Evolutionary conservation across 2,329 filamentous ascomycete genomes (phyloP), one percentile per base, ranked within the genome.

Genomic region (Emergomyces orientalis): DNA sequence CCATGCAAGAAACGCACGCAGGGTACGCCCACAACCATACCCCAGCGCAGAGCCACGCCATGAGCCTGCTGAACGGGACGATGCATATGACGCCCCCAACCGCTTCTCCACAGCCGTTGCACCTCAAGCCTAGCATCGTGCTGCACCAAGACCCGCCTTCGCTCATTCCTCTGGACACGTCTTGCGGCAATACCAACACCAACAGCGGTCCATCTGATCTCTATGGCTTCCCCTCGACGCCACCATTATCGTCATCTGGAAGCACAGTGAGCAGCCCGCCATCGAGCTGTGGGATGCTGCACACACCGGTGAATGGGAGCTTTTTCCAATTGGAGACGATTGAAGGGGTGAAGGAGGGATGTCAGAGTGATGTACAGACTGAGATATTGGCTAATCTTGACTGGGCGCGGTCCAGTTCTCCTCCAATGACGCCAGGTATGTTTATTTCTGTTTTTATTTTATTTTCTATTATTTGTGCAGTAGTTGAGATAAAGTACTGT

Each of bases 341-440:
- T 64, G 83, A 88, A 67, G 84, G 81, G 34, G 79, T 86, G 68
- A 91, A 92, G 81, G 82, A 90, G 67, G 83, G 83, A 34, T 86
- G 88, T 67, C 87, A 93, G 70, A 81, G 83, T 56, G 88, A 90
- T 65, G 82, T 86, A 27, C 83, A 87, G 69, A 83, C 85, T 25
- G 90, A 94, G 77, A 86, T 86, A 66, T 82, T 93, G 62, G 85
- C 89, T 60, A 82, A 81, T 67, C 81, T 88, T 67, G 89, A 93
- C 70, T 95, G 90, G 88, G 82, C 88, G 63, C 86, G 83, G 73
- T 88, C 86, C 64, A 84, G 84, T 63, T 96, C 92, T 39, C 91
- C 92, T 60, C 90, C 91, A 30, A 86, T 96, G 84, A 95, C 91
- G 71, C 91, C 92, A 84, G 86, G 91, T 96, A 87, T 80, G 90